phyloP scores from a whole-genome alignment of 768 basidiomycete genomes.

The Hydnomerulius pinastri region DNA sequence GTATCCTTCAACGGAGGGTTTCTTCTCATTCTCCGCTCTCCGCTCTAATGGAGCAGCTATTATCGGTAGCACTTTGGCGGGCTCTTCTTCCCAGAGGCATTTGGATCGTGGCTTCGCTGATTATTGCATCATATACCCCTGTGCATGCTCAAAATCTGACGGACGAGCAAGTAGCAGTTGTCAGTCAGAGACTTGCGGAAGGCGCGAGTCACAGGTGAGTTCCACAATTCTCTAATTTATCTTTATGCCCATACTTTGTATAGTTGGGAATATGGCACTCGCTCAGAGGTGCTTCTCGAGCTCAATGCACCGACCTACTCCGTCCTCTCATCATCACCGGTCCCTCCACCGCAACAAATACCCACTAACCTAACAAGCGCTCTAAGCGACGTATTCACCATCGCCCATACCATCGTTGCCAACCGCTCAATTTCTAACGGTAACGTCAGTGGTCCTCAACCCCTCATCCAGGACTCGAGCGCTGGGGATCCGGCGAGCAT shows the following conservation, averaged over 20 bases:
- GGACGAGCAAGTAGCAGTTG: conserved; percentile 35
- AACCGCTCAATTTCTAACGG: conserved; percentile 46
- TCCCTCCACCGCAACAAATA: conserved; percentile 29
- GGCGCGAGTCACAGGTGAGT: conserved; percentile 45
- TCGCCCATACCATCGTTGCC: conserved; percentile 51
- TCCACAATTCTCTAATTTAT: not conserved
- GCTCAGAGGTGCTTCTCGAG: conserved; percentile 53
- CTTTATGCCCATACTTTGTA: not conserved
- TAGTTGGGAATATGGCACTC: conserved; percentile 59
- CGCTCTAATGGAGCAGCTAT: not conserved
- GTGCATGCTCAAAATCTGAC: conserved; percentile 37
- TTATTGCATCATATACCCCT: conserved; percentile 3
- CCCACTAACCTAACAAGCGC: conserved; percentile 25
- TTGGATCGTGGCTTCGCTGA: not conserved
- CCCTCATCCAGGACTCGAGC: conserved; percentile 58
- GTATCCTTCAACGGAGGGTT: not conserved
- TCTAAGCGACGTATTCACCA: conserved; percentile 57
- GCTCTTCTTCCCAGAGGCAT: not conserved
- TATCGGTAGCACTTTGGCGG: not conserved
- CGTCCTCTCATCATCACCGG: conserved; percentile 37
- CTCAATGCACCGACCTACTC: conserved; percentile 46
- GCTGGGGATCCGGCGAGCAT: conserved; percentile 79
- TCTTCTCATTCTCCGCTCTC: not conserved
- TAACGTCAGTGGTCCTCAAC: conserved; percentile 51
- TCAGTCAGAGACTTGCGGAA: conserved; percentile 39